Conservation (phyloP, 164 flowering plant genomes). For the Vitis rupestris region DNA sequence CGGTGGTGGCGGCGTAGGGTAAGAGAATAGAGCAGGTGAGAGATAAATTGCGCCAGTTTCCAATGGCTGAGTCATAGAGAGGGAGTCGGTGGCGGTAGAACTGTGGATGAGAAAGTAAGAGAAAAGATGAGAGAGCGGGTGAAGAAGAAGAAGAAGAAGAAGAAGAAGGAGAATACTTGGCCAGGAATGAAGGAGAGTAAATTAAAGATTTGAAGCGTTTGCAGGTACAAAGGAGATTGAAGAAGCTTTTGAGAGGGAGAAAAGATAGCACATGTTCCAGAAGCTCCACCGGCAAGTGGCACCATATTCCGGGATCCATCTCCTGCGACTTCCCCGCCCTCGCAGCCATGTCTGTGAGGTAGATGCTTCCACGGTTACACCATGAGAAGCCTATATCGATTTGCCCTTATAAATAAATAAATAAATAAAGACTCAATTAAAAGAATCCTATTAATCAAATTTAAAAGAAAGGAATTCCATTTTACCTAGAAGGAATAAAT, state of each 20-base stretch:
- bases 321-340: slow-evolving; percentile 1
- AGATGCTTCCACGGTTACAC: too few relatives aligned
- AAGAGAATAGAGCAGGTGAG: slow-evolving; percentile 28
- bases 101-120: slow-evolving; percentile 72
- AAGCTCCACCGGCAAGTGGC: slow-evolving; percentile 54
- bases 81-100: slow-evolving; percentile 23
- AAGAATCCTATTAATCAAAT: too few relatives aligned
- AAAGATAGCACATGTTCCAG: slow-evolving; percentile 55
- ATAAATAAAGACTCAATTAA: too few relatives aligned
- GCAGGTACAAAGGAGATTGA: slow-evolving; percentile 59
- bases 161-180: slow-evolving; percentile 23
- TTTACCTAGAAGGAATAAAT: too few relatives aligned
- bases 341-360: too few relatives aligned
- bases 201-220: slow-evolving; percentile 61
- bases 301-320: slow-evolving; percentile 74
- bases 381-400: too few relatives aligned
- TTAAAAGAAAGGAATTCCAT: too few relatives aligned
- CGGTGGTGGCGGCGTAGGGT: slow-evolving; percentile 7
- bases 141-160: slow-evolving; percentile 24
- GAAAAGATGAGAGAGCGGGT: slow-evolving; percentile 38
- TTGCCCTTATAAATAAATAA: too few relatives aligned
- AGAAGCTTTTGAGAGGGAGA: slow-evolving; percentile 51
- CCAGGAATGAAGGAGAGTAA: slow-evolving; percentile 53
- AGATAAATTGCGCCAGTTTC: slow-evolving; percentile 45
- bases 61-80: slow-evolving; percentile 41